Evolutionary conservation across 2,329 filamentous ascomycete genomes (phyloP).

Genomic region (Pseudogymnoascus sp.): DNA sequence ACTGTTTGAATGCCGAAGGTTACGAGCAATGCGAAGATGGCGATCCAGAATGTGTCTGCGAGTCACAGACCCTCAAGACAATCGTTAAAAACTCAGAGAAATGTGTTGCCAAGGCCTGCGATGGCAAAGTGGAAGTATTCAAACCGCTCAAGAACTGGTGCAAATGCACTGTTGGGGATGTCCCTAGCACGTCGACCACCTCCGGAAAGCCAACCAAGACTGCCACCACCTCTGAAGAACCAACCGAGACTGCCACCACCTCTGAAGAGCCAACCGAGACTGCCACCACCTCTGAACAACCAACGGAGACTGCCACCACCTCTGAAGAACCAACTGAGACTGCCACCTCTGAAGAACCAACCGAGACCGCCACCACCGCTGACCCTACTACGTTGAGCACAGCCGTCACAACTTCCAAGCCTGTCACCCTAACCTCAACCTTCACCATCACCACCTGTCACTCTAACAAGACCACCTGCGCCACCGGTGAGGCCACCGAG

Average conservation of each 20-base stretch:
- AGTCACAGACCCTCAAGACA: neutral
- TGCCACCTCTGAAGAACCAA: neutral
- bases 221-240: neutral
- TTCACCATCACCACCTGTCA: neutral
- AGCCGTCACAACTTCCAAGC: neutral
- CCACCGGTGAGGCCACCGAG: neutral
- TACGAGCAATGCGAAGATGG: neutral
- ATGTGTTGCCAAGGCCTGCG: neutral
- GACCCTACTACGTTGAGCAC: neutral
- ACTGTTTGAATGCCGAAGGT: neutral
- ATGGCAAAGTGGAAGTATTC: neutral
- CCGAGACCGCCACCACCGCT: neutral
- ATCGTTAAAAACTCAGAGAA: neutral
- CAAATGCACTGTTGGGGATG: neutral
- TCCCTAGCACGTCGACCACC: neutral
- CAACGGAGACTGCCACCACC: neutral
- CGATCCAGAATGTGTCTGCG: neutral
- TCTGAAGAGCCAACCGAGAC: neutral
- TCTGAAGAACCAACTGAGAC: neutral
- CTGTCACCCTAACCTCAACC: neutral
- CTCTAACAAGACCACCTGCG: neutral
- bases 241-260: neutral
- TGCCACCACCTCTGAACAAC: neutral
- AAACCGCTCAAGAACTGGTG: neutral
- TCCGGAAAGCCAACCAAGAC: neutral